Base-by-base conservation (phyloP, 139 green algal genomes). In the Coelastrella sp. region DNA sequence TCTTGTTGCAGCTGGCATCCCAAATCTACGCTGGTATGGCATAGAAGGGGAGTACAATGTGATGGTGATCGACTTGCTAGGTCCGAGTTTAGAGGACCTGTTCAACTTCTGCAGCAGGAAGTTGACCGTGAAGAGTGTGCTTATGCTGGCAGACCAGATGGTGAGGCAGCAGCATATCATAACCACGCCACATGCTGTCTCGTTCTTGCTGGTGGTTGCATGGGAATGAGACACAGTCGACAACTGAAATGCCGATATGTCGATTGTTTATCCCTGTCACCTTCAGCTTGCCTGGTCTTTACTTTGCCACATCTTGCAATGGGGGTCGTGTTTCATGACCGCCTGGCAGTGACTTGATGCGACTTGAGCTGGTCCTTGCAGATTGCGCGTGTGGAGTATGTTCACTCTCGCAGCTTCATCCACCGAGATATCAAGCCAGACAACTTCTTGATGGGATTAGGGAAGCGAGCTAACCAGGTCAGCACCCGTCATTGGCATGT, bases 91-190 rank as follows among this genome's bases (percentile, higher is more conserved):
- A 76, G 98, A 99, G 90, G 98, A 99, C 92, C 94, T 99, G 20
- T 99, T 99, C 95, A 99, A 99, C 90, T 99, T 99, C 91, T 99
- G 98, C 94, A 97, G 97, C 82, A 94, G 98, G 7, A 99, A 98
- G 92, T 99, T 99, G 90, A 96, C 89, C 14, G 93, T 99, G 35
- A 99, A 99, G 92, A 99, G 97, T 58, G 97, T 99, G 73, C 94
- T 99, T 24, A 99, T 99, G 98, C 94, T 99, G 61, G 98, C 98
- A 8, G 98, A 99, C 91, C 98, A 99, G 93, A 97, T 99, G 96
- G 94, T 99, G 92, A 79, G 93, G 60, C 22, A n/a, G 56, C 56
- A 84, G 24, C 56, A 70, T 11, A 49, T 49, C 35, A 49, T 49
- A 49, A 49, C 1, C 35, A 49, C 35, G 35, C 35, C 35, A 49